Evolutionary conservation across 73 alveolate genomes (phyloP).

Genomic region (Paramecium caudatum): DNA sequence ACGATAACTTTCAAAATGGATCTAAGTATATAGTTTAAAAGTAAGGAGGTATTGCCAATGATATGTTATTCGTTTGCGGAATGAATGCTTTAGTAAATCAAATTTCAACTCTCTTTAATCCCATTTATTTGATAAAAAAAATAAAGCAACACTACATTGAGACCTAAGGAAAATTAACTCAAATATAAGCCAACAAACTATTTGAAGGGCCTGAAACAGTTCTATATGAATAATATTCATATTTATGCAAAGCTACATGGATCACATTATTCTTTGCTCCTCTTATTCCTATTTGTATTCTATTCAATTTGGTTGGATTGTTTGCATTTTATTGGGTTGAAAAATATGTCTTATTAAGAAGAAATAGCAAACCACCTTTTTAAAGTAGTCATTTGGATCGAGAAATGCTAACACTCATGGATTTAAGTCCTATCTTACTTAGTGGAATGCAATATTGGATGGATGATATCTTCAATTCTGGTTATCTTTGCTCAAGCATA

Average conservation of each 20-base stretch:
- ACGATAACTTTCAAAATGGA: neutral
- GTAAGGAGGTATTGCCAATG: conserved; percentile 53
- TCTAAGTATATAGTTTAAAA: conserved; percentile 12
- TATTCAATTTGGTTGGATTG: neutral
- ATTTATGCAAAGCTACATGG: conserved; percentile 20
- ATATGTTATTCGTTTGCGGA: conserved; percentile 13
- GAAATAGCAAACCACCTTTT: conserved; percentile 46
- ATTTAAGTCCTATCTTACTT: conserved; percentile 10
- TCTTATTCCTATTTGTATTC: conserved; percentile 1
- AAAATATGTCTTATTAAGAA: conserved; percentile 47
- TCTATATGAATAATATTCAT: conserved; percentile 20
- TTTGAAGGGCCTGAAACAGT: neutral
- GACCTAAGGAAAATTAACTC: neutral
- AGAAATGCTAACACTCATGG: conserved; percentile 7
- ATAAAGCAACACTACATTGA: neutral
- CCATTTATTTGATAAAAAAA: conserved; percentile 23
- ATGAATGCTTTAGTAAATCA: conserved; percentile 36
- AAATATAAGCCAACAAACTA: conserved; percentile 41
- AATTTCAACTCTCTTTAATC: neutral
- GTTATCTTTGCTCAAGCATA: neutral
- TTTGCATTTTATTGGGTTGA: conserved; percentile 16
- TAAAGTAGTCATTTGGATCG: conserved; percentile 37
- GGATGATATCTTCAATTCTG: neutral
- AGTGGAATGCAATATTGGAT: conserved; percentile 27
- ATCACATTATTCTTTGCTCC: conserved; percentile 54